Percentiles rank a stretch among this genome's conserved stretches.
Conservation (phyloP, 2,329 filamentous ascomycete species). For the Penicillium sp. region DNA sequence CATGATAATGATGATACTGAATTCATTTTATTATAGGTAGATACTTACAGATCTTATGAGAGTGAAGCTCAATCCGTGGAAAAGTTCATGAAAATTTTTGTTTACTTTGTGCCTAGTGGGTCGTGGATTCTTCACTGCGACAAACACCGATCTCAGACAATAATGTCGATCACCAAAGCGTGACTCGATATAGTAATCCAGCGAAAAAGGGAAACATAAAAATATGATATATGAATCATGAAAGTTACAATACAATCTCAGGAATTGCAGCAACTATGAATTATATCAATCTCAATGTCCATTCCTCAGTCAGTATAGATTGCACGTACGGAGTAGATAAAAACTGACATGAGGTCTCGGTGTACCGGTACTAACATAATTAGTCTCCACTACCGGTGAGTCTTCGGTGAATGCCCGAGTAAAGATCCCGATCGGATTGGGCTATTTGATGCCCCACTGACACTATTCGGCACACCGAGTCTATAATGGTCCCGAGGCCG, state of each 20-base stretch:
- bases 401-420: conserved; percentile 16
- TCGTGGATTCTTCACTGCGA: conserved; percentile 9
- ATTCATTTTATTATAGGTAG: too few species aligned
- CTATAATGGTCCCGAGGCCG: conserved; percentile 12
- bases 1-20: too few species aligned
- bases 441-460: conserved; percentile 9
- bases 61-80: too few species aligned
- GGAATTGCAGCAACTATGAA: too few species aligned
- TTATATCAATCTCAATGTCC: too few species aligned
- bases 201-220: background rate
- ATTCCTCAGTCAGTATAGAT: too few species aligned
- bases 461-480: conserved; percentile 25
- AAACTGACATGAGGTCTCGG: too few species aligned
- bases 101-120: conserved; percentile 9
- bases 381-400: conserved; percentile 17
- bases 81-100: background rate
- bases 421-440: conserved; percentile 17
- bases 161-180: conserved; percentile 12
- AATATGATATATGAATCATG: too few species aligned
- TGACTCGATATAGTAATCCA: too few species aligned
- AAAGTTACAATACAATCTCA: too few species aligned
- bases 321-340: conserved; percentile 3
- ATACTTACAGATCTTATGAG: too few species aligned
- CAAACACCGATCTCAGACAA: conserved; percentile 9
- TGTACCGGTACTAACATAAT: too few species aligned